A percentile compares a stretch with the other conserved stretches of the same genome.
Conservation (phyloP, 257 asterid genomes). For the Nicotiana benthamiana region DNA sequence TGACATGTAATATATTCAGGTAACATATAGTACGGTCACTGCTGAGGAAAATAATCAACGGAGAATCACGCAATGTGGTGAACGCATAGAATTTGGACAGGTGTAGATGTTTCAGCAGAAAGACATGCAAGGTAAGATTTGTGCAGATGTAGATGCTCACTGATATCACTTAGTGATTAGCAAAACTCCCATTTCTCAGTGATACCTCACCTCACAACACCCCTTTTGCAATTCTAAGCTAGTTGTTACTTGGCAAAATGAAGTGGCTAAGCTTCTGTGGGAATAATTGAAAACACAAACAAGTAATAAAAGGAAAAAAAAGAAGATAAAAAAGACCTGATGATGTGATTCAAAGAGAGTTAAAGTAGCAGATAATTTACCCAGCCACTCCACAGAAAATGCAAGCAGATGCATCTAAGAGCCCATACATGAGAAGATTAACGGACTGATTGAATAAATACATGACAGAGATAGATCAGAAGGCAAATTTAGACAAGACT, state of each 20-base stretch:
- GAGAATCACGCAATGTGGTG: background rate
- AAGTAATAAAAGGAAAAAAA: background rate
- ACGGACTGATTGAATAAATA: background rate
- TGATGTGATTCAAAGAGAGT: background rate
- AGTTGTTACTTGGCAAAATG: constrained; percentile 2
- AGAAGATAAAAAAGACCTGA: background rate
- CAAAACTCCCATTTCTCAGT: background rate
- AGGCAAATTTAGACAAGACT: background rate
- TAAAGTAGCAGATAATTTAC: background rate
- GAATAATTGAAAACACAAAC: background rate
- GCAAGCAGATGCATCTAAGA: background rate
- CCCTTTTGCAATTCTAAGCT: background rate
- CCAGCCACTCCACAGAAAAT: background rate
- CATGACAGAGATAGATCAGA: background rate
- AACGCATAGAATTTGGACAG: background rate
- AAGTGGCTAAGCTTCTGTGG: background rate
- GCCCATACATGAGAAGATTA: background rate
- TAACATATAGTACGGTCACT: background rate
- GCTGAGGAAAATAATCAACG: background rate
- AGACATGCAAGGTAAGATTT: background rate
- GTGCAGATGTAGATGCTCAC: background rate
- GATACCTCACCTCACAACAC: background rate
- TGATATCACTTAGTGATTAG: background rate
- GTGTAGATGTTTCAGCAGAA: background rate
- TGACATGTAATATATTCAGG: background rate